Evolutionary conservation across 148 eudicot species (phyloP).

Genomic region (Mesembryanthemum crystallinum): DNA sequence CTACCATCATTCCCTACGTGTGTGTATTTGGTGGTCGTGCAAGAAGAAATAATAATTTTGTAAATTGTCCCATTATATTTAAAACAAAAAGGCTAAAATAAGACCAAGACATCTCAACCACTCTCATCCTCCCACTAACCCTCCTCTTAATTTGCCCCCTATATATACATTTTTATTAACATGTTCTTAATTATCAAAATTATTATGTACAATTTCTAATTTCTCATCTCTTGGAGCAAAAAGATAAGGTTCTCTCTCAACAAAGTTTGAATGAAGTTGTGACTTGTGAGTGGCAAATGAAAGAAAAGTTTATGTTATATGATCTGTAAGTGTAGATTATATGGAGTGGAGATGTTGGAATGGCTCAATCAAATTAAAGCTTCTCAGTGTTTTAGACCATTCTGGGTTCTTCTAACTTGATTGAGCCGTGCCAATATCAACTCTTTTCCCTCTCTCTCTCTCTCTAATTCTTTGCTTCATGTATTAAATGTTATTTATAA

Average conservation of each 20-base stretch:
- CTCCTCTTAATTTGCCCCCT: neutral
- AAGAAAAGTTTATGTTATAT: neutral
- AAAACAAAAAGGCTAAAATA: conserved; percentile 2
- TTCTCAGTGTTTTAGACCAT: conserved; percentile 10
- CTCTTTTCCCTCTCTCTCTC: conserved; percentile 4
- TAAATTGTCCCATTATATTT: conserved; percentile 4
- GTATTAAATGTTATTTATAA: too few species aligned
- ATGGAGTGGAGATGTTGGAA: conserved; percentile 53
- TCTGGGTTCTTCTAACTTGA: conserved; percentile 52
- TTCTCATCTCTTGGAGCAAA: neutral
- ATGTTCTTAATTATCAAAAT: neutral
- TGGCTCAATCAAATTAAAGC: conserved; percentile 61
- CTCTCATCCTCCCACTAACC: conserved; percentile 15
- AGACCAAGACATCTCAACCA: conserved; percentile 30
- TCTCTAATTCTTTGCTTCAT: neutral
- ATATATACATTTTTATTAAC: neutral
- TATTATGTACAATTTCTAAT: neutral
- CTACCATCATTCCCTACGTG: conserved; percentile 37
- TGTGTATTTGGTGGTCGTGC: conserved; percentile 18
- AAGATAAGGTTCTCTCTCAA: too few species aligned
- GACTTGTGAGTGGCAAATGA: neutral
- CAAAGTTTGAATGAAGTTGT: neutral
- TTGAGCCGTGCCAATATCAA: conserved; percentile 95
- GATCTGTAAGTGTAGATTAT: neutral
- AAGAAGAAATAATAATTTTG: conserved; percentile 14